Evolutionary conservation across 495 filamentous ascomycete species (phyloP), one percentile per base, ranked within the genome.

Genomic region (Rusavskia elegans): DNA sequence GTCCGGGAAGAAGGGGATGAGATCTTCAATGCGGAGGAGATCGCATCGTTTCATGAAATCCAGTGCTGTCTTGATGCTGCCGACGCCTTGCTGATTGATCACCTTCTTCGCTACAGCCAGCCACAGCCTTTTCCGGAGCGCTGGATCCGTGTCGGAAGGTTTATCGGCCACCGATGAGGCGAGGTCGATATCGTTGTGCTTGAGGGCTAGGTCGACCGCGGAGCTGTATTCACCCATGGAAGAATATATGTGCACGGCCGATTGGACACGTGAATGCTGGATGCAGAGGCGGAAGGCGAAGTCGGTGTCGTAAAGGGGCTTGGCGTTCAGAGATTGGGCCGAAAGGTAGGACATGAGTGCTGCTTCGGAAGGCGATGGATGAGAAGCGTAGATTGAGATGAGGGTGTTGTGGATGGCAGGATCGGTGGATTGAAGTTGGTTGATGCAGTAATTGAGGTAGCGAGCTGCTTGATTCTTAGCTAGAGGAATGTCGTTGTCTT

Each of bases 1-100:
- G 62, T 98, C 92, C 0, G 92, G 93, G 71, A 98, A 98, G 70
- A 96, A 95, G 0, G 93, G 92, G 39, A 98, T 95, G 20, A 98
- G 69, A 60, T 98, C 93, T 62, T 98, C 92, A 58, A 98, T 98
- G 55, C 83, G 81, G 17, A 98, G 78, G 2, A 97, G 71, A 53
- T 94, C 87, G 65, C 90, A 96, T 14, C 86, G 84, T 57, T 84
- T 83, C 14, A 98, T 74, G 63, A 98, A 95, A 53, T 94, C 88
- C 46, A 98, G 92, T 19, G 92, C 92, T 19, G 86, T 81, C 67
- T 95, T 95, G 73, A 96, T 95, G 50, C 54, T 57, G 37, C 87
- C 85, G 44, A 81, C 83, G 5, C 68, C 72, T 4, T 79, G 79
- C 59, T 89, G 80, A 1, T 76, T 77, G 55, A 98, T 95, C 48